Percentiles rank a stretch among this genome's conserved stretches.
phyloP scores from a whole-genome alignment of 352 stramenopile species.

The Peronospora farinosa region DNA sequence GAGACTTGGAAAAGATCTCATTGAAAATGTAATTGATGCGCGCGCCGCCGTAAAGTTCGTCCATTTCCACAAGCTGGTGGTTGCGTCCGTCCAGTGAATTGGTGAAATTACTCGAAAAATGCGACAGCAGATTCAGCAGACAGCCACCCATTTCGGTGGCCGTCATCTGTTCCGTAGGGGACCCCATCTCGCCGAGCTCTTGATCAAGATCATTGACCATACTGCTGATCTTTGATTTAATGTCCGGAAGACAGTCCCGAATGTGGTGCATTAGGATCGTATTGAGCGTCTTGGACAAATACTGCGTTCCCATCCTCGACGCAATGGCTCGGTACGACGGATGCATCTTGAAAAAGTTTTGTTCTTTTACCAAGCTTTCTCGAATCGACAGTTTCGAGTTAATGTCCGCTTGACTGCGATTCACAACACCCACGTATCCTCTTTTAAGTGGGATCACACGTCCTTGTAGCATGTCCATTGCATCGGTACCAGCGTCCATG shows the following conservation, averaged over 20 bases:
- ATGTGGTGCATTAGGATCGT: conserved; percentile 99
- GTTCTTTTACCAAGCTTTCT: conserved; percentile 93
- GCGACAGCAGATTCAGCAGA: conserved; percentile 92
- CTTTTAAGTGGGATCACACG: conserved; percentile 95
- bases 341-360: conserved; percentile 96
- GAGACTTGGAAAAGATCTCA: conserved; percentile 90
- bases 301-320: conserved; percentile 93
- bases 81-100: conserved; percentile 87
- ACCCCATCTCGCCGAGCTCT: conserved; percentile 94
- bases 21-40: conserved; percentile 99
- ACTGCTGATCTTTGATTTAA: conserved; percentile 95
- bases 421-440: conserved; percentile 98
- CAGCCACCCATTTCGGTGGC: conserved; percentile 89
- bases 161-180: conserved; percentile 81
- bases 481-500: conserved; percentile 99
- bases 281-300: conserved; percentile 96
- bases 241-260: conserved; percentile 95
- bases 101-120: conserved; percentile 87
- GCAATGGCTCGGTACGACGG: conserved; percentile 90
- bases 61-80: conserved; percentile 80
- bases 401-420: conserved; percentile 98
- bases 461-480: conserved; percentile 93
- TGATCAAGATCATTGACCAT: conserved; percentile 94
- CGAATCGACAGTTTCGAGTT: conserved; percentile 93
- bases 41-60: conserved; percentile 94